These are phyloP conservation scores for Arabidopsis suecica DNA, from an alignment of 345 rosid species.

Conservation along the genomic window DNA sequence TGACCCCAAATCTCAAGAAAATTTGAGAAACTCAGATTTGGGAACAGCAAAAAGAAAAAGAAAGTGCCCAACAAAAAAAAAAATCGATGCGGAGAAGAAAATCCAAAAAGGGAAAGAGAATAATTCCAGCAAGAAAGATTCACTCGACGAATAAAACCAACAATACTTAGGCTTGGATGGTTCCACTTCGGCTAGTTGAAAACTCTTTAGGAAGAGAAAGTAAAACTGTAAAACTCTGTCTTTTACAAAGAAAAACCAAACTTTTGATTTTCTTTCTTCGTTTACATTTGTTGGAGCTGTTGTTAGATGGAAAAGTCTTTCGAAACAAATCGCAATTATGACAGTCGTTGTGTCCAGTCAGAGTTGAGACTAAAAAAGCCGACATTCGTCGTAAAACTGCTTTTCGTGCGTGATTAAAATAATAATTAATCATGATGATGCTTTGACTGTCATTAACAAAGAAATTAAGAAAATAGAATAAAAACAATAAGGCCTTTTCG, in stretches of 20 bases:
- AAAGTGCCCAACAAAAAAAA: not conserved
- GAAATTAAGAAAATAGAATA: not conserved
- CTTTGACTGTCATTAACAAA: constrained; percentile 14
- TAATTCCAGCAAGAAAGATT: constrained; percentile 19
- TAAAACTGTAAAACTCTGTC: not conserved
- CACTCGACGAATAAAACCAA: constrained; percentile 16
- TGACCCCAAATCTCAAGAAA: constrained; percentile 22
- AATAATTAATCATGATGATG: constrained; percentile 10
- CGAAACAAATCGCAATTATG: constrained; percentile 23
- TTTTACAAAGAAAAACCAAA: not conserved
- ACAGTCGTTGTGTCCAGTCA: constrained; percentile 27
- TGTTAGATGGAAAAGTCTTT: constrained; percentile 19
- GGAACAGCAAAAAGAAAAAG: constrained; percentile 17
- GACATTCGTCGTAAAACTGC: constrained; percentile 5
- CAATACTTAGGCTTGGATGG: constrained; percentile 10
- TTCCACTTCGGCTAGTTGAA: not conserved
- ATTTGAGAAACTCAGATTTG: constrained; percentile 25
- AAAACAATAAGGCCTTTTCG: not conserved
- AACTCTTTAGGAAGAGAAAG: constrained; percentile 3
- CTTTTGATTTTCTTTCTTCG: not conserved
- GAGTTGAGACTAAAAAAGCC: not conserved
- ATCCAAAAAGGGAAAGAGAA: not conserved
- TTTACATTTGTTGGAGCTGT: not conserved
- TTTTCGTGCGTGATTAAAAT: constrained; percentile 17
- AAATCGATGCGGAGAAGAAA: constrained; percentile 23